Evolutionary conservation across 2,329 filamentous ascomycete species (phyloP), one percentile per base, ranked within the genome.

Genomic region (Cladosporium oxysporum): DNA sequence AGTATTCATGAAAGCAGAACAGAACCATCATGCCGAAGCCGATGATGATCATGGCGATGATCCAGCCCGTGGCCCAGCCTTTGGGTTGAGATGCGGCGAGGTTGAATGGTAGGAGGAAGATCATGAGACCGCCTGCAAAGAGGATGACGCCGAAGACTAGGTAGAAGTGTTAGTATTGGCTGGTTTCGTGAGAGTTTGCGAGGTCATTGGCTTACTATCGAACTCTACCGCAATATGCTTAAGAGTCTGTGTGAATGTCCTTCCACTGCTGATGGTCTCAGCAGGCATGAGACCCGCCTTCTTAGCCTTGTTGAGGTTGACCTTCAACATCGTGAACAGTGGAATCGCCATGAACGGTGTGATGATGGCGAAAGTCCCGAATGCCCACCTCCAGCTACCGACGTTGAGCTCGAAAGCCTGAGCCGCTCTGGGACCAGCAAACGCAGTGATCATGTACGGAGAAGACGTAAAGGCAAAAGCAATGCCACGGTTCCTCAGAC

Each of bases 21-120:
- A 68, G 70, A 6, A 78, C 71, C 57, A 81, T 74, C 16, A 76
- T 69, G 5, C 75, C 49, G 58, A 79, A 66, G 12, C 79, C 79
- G 11, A 79, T 64, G 16, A 80, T 73, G n/a, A 80, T 74, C 73
- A 80, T 79, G 66, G 73, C 73, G 64, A 81, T 78, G 66, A 82
- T 79, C 68, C 77, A 77, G 2, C 69, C 67, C 0, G 76, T 75
- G 5, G 71, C 71, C 79, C 79, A 81, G 33, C 73, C 74, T 1
- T 74, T 31, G 62, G 74, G 12, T 6, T 75, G 74, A 58, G 73
- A 74, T 18, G 52, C 70, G 58, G 71, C 71, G 28, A 92, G 81
- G 18, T 81, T 87, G 74, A 92, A 87, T 0, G 90, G 88, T 7
- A 92, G 82, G 21, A 92, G 79, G 72, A 92, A 87, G 7, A 91